phyloP scores from a whole-genome alignment of 2,329 filamentous ascomycete species.

The Fonsecaea pugnacius region DNA sequence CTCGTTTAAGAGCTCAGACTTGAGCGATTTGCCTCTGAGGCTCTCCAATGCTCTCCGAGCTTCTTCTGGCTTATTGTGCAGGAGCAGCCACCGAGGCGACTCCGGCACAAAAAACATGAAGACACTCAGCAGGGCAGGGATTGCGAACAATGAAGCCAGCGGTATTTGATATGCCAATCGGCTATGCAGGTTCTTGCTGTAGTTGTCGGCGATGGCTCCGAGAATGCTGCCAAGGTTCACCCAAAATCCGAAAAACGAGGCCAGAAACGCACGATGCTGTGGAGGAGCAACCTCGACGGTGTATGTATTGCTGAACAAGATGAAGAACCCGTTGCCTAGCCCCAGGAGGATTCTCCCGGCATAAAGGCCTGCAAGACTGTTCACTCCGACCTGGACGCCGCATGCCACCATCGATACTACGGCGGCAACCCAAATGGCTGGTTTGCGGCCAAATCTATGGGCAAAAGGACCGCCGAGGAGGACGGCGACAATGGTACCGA shows the following conservation, averaged over 20 bases:
- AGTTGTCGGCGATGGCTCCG: slow-evolving; percentile 52
- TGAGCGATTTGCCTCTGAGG: slow-evolving; percentile 25
- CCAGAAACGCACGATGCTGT: slow-evolving; percentile 55
- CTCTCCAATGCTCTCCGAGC: slow-evolving; percentile 23
- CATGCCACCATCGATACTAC: slow-evolving; percentile 51
- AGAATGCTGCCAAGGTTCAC: slow-evolving; percentile 56
- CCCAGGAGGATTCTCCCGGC: slow-evolving; percentile 53
- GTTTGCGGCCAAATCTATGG: slow-evolving; percentile 53
- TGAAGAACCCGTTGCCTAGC: slow-evolving; percentile 51
- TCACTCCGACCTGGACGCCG: slow-evolving; percentile 52
- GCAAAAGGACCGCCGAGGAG: slow-evolving; percentile 55
- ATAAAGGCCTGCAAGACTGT: slow-evolving; percentile 50
- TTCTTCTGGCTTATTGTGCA: slow-evolving; percentile 30
- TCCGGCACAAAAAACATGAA: slow-evolving; percentile 55
- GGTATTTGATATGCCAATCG: slow-evolving; percentile 56
- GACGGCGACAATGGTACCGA: slow-evolving; percentile 57
- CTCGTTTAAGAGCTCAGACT: slow-evolving; percentile 23
- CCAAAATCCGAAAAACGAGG: slow-evolving; percentile 56
- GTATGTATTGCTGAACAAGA: slow-evolving; percentile 55
- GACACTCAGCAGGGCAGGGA: slow-evolving; percentile 53
- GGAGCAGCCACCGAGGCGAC: slow-evolving; percentile 45
- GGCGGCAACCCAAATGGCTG: slow-evolving; percentile 55
- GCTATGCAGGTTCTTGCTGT: slow-evolving; percentile 45
- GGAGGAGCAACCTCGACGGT: slow-evolving; percentile 55
- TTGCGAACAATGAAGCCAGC: slow-evolving; percentile 51